Base-by-base conservation (phyloP, 139 green algal species). In the Yamagishiella unicocca region DNA sequence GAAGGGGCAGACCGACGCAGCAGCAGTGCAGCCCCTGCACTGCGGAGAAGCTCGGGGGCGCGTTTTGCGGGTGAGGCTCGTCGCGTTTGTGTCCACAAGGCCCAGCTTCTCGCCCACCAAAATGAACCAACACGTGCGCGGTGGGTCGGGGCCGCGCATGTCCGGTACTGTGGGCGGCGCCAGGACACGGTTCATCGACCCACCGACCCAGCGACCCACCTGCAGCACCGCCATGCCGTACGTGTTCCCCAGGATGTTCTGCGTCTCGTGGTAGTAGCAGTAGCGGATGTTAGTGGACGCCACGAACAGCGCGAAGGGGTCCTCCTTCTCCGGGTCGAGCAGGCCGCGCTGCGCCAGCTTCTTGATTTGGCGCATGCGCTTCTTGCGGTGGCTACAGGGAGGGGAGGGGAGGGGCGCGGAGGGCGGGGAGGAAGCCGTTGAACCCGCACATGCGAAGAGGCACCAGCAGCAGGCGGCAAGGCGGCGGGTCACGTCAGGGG, bases 161-260 rank as follows among this genome's bases (percentile, higher is more conserved):
- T n/a, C n/a, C n/a, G n/a, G n/a, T n/a, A n/a, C n/a, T n/a, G n/a
- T n/a, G n/a, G n/a, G n/a, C n/a, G n/a, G n/a, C n/a, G n/a, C n/a
- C n/a, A n/a, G n/a, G n/a, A n/a, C n/a, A n/a, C n/a, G n/a, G n/a
- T n/a, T n/a, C 17, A 58, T 17, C 50, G 14, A 58, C 50, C 50
- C 50, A 12, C 50, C 50, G 14, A 58, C 50, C 50, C 50, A 25
- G 38, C 70, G 10, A 17, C 70, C 70, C 64, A 97, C 96, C 95
- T 98, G 96, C 55, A 99, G 95, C 19, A 99, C 97, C n/a, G 94
- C 96, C 98, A 99, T 99, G 82, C 98, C 98, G 90, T 96, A 99
- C 22, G 98, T 99, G 92, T 98, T 98, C 54, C 98, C 98, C 81
- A 99, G 93, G 70, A 99, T 97, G 83, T 98, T 98, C 79, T 99